A percentile compares a stretch with the other conserved stretches of the same genome.
These are phyloP conservation scores for Pichia terricola DNA, from an alignment of 1,139 yeast genomes.

Conservation along the genomic window DNA sequence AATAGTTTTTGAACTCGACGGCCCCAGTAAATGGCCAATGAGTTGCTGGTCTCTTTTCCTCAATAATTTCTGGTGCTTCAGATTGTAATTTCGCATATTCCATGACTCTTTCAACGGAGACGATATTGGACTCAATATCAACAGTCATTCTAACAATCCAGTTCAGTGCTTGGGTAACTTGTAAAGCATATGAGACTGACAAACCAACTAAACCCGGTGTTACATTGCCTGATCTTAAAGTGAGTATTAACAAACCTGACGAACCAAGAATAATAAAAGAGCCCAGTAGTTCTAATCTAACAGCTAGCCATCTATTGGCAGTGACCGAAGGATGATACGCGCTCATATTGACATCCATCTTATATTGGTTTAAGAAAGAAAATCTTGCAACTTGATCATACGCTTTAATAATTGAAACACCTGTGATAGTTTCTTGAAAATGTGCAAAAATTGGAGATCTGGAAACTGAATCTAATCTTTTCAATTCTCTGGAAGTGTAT, in stretches of 20 bases:
- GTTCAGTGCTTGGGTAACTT: slow-evolving; percentile 84
- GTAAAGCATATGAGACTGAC: slow-evolving; percentile 85
- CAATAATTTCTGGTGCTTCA: slow-evolving; percentile 77
- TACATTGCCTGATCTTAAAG: slow-evolving; percentile 57
- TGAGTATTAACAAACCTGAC: slow-evolving; percentile 67
- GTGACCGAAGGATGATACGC: slow-evolving; percentile 92
- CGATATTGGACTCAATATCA: slow-evolving; percentile 94
- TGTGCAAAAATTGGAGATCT: slow-evolving; percentile 93
- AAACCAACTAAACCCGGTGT: slow-evolving; percentile 91
- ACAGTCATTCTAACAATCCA: slow-evolving; percentile 99
- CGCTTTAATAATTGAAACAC: slow-evolving; percentile 85
- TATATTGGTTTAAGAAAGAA: slow-evolving; percentile 58
- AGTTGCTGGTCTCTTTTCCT: slow-evolving; percentile 55
- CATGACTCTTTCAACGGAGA: slow-evolving; percentile 87
- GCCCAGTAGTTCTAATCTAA: slow-evolving; percentile 82
- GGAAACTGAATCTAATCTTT: slow-evolving; percentile 89
- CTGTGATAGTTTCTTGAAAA: slow-evolving; percentile 90
- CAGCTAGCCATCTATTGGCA: slow-evolving; percentile 96
- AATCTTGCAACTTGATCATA: slow-evolving; percentile 72
- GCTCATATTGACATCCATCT: slow-evolving; percentile 77
- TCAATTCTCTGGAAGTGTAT: slow-evolving; percentile 85
- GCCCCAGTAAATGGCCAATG: slow-evolving; percentile 78
- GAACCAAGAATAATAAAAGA: slow-evolving; percentile 79
- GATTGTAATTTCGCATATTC: slow-evolving; percentile 69
- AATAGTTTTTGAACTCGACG: slow-evolving; percentile 62